Evolutionary conservation across 2,329 filamentous ascomycete genomes (phyloP).

Genomic region (Penicillium sp.): DNA sequence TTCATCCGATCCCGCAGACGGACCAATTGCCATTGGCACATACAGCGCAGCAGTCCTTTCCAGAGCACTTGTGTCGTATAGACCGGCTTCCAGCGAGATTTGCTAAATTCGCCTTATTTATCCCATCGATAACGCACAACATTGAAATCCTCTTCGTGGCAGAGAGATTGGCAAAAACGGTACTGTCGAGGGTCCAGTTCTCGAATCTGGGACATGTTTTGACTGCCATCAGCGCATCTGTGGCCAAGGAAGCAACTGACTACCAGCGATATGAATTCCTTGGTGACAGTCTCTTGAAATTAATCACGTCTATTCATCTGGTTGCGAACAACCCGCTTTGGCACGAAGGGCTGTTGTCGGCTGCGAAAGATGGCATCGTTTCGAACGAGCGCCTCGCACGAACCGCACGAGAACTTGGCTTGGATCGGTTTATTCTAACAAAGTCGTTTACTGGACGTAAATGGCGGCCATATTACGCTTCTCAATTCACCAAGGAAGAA

Average conservation of each 20-base stretch:
- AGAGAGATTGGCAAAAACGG: slow-evolving; percentile 52
- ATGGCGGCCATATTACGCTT: slow-evolving; percentile 66
- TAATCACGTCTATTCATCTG: slow-evolving; percentile 64
- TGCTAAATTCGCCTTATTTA: slow-evolving; percentile 54
- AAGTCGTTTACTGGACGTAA: slow-evolving; percentile 63
- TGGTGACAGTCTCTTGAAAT: slow-evolving; percentile 79
- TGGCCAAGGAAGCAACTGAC: slow-evolving; percentile 57
- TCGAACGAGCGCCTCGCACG: slow-evolving; percentile 69
- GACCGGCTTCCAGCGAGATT: slow-evolving; percentile 45
- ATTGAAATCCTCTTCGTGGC: slow-evolving; percentile 64
- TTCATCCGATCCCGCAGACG: slow-evolving; percentile 22
- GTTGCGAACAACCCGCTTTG: slow-evolving; percentile 57
- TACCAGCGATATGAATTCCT: slow-evolving; percentile 86
- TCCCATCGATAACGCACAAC: slow-evolving; percentile 70
- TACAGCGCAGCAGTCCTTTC: slow-evolving; percentile 18
- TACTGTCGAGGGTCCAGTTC: slow-evolving; percentile 54
- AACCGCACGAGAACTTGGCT: slow-evolving; percentile 58
- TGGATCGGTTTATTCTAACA: slow-evolving; percentile 71
- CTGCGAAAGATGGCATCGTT: slow-evolving; percentile 65
- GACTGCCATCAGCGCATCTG: slow-evolving; percentile 66
- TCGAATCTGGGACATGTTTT: slow-evolving; percentile 54
- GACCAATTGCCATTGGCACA: slow-evolving; percentile 18
- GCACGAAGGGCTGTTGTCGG: slow-evolving; percentile 73
- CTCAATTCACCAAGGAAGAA: slow-evolving; percentile 33
- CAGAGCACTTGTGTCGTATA: slow-evolving; percentile 24